Evolutionary conservation across 2,329 filamentous ascomycete genomes (phyloP).

Genomic region (Samsoniella hepiali): DNA sequence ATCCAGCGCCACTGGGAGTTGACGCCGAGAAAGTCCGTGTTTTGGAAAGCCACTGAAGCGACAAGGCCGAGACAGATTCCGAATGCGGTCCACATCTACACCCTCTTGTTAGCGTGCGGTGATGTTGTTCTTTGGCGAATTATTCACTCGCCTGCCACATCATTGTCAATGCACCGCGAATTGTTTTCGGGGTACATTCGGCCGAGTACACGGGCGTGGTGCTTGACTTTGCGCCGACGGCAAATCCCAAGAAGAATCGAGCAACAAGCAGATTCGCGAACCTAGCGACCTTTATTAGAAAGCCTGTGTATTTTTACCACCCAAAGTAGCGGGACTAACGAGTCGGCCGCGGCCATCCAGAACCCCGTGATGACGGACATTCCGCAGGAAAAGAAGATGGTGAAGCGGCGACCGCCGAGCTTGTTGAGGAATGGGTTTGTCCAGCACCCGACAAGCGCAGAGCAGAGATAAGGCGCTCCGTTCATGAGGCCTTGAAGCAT

Average conservation of each 20-base stretch:
- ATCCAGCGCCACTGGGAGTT: constrained; percentile 31
- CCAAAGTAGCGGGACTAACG: background rate
- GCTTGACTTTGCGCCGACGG: constrained; percentile 30
- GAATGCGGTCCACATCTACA: constrained; percentile 32
- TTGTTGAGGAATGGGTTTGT: constrained; percentile 49
- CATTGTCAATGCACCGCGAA: constrained; percentile 14
- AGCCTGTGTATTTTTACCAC: background rate
- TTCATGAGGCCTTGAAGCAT: constrained; percentile 55
- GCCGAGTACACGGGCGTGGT: constrained; percentile 31
- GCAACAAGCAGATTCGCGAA: constrained; percentile 26
- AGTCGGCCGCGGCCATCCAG: constrained; percentile 50
- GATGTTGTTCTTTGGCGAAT: no score
- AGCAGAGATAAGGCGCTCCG: constrained; percentile 52
- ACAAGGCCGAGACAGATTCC: constrained; percentile 39
- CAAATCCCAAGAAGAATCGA: constrained; percentile 30
- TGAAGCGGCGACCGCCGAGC: constrained; percentile 59
- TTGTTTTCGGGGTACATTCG: constrained; percentile 28
- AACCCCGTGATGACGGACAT: constrained; percentile 48
- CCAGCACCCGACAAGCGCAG: constrained; percentile 38
- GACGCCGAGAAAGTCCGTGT: constrained; percentile 32
- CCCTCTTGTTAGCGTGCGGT: background rate
- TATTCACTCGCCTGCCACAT: constrained; percentile 11
- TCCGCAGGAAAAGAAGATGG: constrained; percentile 60
- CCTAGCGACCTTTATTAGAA: background rate
- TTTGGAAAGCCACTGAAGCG: constrained; percentile 25